Evolutionary conservation across 495 filamentous ascomycete species (phyloP), one percentile per base, ranked within the genome.

Genomic region (Talaromyces stipitatus): DNA sequence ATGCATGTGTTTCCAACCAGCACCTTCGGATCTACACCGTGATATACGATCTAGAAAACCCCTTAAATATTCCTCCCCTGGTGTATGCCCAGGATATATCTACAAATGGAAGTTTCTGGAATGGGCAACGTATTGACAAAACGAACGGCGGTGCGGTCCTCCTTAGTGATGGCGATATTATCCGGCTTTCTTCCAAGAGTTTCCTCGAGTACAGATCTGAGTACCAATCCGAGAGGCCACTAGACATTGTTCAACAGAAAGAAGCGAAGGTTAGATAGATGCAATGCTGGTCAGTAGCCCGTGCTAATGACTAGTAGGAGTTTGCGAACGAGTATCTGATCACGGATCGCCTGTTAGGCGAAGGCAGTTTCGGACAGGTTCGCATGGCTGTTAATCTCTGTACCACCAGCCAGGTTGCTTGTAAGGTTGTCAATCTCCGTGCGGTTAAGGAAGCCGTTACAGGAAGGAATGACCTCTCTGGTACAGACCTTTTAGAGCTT

Each of bases 11-110:
- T 20, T 89, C 84, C 3, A 81, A 79, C 32, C 69, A 68, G 32
- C 85, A 88, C 51, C 64, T 85, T 12, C 78, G 79, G n/a, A 76
- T 88, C 23, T 87, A 85, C 66, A 81, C 78, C 1, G 69, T 87
- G 23, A 60, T 79, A 3, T 83, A 77, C 59, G 75, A 81, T 53
- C 43, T 62, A 20, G 69, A 73, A 2, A 63, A 70, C 16, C 56
- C 61, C 0, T 33, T 62, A 1, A 62, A 66, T 3, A 63, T 78
- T 1, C 61, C 70, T 1, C 80, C 82, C 0, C 64, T 86, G 27
- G 71, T 87, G 4, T 88, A 86, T 53, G 82, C 82, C 20, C 74
- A 84, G 41, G 82, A 88, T 56, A 64, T 81, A 6, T 86, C 84
- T 2, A 62, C 63, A 5, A 84, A 83, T 60, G 83, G 84, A 2